Percentiles rank a stretch among this genome's conserved stretches.
These are phyloP conservation scores for Zymoseptoria passerinii DNA, from an alignment of 2,329 filamentous ascomycete species.

Conservation along the genomic window DNA sequence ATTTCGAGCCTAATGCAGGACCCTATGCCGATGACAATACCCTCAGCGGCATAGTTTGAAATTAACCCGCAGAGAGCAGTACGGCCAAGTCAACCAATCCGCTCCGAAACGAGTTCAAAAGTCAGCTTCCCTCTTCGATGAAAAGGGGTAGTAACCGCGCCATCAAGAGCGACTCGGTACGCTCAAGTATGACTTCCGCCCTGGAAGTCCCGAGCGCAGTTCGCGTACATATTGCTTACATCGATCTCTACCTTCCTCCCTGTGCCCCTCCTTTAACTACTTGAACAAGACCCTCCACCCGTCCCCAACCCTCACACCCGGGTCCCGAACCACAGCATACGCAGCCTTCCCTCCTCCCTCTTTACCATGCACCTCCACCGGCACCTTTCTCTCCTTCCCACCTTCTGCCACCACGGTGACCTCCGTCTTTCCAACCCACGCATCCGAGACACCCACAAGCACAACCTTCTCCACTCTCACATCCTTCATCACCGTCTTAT, in stretches of 20 bases:
- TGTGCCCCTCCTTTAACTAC: neutral
- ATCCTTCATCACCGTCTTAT: conserved; percentile 67
- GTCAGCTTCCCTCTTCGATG: no score
- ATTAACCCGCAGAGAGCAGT: no score
- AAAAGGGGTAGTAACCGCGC: no score
- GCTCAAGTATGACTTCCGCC: no score
- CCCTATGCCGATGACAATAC: no score
- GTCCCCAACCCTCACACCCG: conserved; percentile 51
- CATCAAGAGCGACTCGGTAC: no score
- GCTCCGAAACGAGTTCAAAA: no score
- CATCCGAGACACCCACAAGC: conserved; percentile 66
- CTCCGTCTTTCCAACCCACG: conserved; percentile 59
- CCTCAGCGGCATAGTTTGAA: no score
- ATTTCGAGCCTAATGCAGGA: no score
- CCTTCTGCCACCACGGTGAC: conserved; percentile 57
- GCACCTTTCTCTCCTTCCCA: conserved; percentile 39
- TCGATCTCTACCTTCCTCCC: neutral
- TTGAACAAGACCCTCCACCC: conserved; percentile 56
- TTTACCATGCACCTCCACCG: conserved; percentile 52
- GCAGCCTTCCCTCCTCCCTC: conserved; percentile 47
- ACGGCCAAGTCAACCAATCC: no score
- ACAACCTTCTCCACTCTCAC: conserved; percentile 79
- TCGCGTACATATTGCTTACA: neutral
- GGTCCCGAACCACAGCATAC: conserved; percentile 57
- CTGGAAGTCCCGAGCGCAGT: no score